Percentiles rank a stretch among this genome's conserved stretches.
phyloP scores from a whole-genome alignment of 768 basidiomycete species.

The Pleurotus giganteus region DNA sequence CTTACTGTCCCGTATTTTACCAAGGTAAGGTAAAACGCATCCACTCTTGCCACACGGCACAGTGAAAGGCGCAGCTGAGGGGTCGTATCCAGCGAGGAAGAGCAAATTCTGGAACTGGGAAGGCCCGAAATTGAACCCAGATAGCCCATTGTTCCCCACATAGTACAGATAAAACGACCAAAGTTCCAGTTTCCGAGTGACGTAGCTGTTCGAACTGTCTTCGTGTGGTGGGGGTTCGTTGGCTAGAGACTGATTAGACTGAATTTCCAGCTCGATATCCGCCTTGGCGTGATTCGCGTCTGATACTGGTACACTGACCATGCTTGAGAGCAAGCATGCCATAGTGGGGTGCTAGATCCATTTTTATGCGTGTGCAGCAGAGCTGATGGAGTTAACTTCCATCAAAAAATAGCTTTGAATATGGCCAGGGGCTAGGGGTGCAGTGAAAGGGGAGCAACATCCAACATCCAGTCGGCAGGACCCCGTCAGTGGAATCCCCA shows the following conservation, averaged over 20 bases:
- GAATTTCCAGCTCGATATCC: not conserved
- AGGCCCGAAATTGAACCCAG: conserved; percentile 71
- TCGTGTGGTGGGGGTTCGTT: not conserved
- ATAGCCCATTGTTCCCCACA: conserved; percentile 65
- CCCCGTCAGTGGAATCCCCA: too few relatives aligned
- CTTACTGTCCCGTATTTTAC: conserved; percentile 58
- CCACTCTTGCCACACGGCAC: conserved; percentile 47
- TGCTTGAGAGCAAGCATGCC: not conserved
- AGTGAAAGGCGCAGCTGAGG: conserved; percentile 51
- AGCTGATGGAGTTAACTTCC: not conserved
- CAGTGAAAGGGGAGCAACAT: too few relatives aligned
- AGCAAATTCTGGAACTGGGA: conserved; percentile 76
- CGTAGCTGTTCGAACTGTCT: not conserved
- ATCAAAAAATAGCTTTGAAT: too few relatives aligned
- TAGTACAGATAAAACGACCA: conserved; percentile 65
- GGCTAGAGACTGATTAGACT: not conserved
- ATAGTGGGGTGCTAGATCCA: too few relatives aligned
- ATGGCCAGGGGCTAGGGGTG: too few relatives aligned
- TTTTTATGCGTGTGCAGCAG: too few relatives aligned
- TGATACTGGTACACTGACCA: not conserved
- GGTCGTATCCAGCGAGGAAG: conserved; percentile 72
- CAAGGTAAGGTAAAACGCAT: conserved; percentile 69
- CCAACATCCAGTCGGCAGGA: too few relatives aligned
- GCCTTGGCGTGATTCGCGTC: not conserved
- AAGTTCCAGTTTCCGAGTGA: conserved; percentile 47